Percentiles rank a stretch among this genome's conserved stretches.
phyloP scores from a whole-genome alignment of 2,329 filamentous ascomycete species.

The Lasiodiplodia sp. region DNA sequence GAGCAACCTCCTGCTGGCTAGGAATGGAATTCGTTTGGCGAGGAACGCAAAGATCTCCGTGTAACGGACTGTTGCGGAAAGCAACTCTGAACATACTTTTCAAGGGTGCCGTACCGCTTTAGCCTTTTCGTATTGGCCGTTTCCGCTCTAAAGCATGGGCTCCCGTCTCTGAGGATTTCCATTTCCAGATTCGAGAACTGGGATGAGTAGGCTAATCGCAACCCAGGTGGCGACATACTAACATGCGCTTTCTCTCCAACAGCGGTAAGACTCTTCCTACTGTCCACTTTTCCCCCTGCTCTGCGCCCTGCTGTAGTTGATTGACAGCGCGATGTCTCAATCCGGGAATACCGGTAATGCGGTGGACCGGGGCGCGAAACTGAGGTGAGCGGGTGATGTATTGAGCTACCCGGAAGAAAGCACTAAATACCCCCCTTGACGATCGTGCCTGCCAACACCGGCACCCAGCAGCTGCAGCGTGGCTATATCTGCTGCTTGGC shows the following conservation, averaged over 20 bases:
- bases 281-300: background rate
- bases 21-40: conserved; percentile 51
- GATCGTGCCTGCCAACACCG: no score
- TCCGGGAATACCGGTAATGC: background rate
- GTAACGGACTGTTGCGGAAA: background rate
- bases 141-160: background rate
- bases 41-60: background rate
- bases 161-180: background rate
- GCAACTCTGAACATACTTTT: background rate
- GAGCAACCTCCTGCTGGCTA: conserved; percentile 55
- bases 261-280: background rate
- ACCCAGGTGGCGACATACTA: background rate
- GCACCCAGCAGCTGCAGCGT: background rate
- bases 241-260: background rate
- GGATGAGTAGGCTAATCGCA: background rate
- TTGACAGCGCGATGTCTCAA: background rate
- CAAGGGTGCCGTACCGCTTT: background rate
- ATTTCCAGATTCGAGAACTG: background rate
- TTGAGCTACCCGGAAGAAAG: no score
- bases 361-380: no score
- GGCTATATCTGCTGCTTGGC: background rate
- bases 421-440: no score
- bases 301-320: background rate
- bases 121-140: background rate
- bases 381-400: no score